Evolutionary conservation across 192 early-diverging fungal species (phyloP), one percentile per base, ranked within the genome.

Genomic region (Entomortierella chlamydospora): DNA sequence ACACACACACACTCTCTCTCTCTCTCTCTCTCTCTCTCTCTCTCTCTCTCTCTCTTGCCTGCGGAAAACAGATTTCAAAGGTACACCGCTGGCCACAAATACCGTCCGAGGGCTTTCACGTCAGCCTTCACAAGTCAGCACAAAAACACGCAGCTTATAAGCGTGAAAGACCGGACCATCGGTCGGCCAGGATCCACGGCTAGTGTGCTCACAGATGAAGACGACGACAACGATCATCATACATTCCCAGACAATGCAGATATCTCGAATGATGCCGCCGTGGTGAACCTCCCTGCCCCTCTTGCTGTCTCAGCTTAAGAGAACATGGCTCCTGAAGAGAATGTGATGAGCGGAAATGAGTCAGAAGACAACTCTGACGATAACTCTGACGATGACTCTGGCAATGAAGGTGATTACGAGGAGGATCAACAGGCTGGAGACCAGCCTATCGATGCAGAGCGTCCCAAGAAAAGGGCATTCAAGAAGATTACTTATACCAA

Each of bases 51-150:
- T n/a, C n/a, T n/a, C n/a, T n/a, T n/a, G n/a, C n/a, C n/a, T 64
- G 43, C 31, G 59, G 50, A 64, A 64, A 64, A 52, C 49, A 64
- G 61, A 64, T 52, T 52, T 64, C 61, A 64, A 64, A 64, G 49
- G 37, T 52, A 64, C 17, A 34, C 61, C 30, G 37, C 49, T 52
- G 51, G 63, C 63, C 63, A 64, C 63, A 64, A 53, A 55, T 64
- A 64, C 52, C 33, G 63, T 64, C 63, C 63, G 22, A 64, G 51
- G 51, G 63, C 51, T 55, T 64, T 64, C 51, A 55, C 63, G 51
- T 55, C 52, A 54, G 63, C 63, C 51, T 64, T 64, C 34, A 64
- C 63, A 64, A 64, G 37, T 55, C 61, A 49, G 49, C 61, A 63
- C 43, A 63, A 63, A 63, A 55, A 64, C 33, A 64, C 26, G n/a